Conservation (phyloP, 768 basidiomycete genomes). For the Naganishia vaughanmartiniae region DNA sequence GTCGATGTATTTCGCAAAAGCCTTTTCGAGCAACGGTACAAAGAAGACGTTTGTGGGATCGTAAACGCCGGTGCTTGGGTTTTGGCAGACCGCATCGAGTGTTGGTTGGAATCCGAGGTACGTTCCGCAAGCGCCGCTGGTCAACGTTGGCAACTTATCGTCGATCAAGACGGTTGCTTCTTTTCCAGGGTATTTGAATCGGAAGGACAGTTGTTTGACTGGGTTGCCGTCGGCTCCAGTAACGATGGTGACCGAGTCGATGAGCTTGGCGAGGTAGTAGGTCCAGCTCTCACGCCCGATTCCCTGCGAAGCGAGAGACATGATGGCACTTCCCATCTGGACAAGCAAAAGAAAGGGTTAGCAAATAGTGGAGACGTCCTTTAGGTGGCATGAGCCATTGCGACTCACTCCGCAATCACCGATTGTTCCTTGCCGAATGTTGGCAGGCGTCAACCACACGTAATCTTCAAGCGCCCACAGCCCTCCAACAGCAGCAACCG, state of each 20-base stretch:
- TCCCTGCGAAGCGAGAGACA: conserved; percentile 8
- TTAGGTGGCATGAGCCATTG: too few species aligned
- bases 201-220: not conserved
- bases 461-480: conserved; percentile 19
- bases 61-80: not conserved
- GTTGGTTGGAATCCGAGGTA: conserved; percentile 19
- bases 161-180: conserved; percentile 21
- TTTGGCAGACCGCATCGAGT: not conserved
- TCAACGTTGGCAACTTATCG: conserved; percentile 12
- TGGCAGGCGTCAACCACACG: conserved; percentile 16
- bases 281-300: conserved; percentile 7
- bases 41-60: conserved; percentile 7
- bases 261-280: not conserved
- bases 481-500: not conserved
- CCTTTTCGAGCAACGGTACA: conserved; percentile 24
- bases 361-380: not conserved
- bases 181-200: conserved; percentile 11
- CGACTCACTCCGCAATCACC: conserved; percentile 17
- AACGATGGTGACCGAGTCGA: conserved; percentile 1
- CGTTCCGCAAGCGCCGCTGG: not conserved
- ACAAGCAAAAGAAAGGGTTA: not conserved
- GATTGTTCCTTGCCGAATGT: conserved; percentile 6
- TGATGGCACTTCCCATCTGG: conserved; percentile 15
- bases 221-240: not conserved
- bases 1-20: conserved; percentile 22